Conservation (phyloP, 1,284 basidiomycete genomes). For the Xerocomus minutiporus region DNA sequence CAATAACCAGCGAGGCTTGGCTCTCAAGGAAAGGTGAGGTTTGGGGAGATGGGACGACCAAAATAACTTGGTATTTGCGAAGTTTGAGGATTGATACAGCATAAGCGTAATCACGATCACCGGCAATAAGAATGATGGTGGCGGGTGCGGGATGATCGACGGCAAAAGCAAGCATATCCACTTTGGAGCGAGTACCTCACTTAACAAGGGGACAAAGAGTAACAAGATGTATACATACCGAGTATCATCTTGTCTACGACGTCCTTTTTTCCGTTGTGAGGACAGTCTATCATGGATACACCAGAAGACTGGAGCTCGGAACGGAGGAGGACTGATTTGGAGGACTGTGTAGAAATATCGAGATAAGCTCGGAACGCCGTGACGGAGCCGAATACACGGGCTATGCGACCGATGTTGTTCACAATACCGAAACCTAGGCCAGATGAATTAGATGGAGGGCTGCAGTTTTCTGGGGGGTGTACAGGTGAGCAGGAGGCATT, state of each 20-base stretch:
- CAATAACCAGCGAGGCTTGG: slow-evolving; percentile 51
- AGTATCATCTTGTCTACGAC: slow-evolving; percentile 40
- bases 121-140: slow-evolving; percentile 43
- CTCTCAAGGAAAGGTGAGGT: slow-evolving; percentile 45
- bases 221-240: slow-evolving; percentile 23
- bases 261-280: slow-evolving; percentile 52
- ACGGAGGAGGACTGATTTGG: slow-evolving; percentile 35
- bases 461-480: slow-evolving; percentile 48
- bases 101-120: slow-evolving; percentile 47
- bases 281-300: slow-evolving; percentile 54
- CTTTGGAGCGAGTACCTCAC: slow-evolving; percentile 22
- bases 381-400: slow-evolving; percentile 42
- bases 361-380: slow-evolving; percentile 52
- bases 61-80: slow-evolving; percentile 40
- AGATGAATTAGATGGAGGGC: slow-evolving; percentile 38
- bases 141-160: slow-evolving; percentile 44
- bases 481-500: slow-evolving; percentile 1
- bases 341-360: slow-evolving; percentile 35
- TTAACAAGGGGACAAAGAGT: slow-evolving; percentile 8
- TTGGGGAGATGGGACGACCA: slow-evolving; percentile 38
- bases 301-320: slow-evolving; percentile 60
- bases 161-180: slow-evolving; percentile 47
- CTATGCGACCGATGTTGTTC: slow-evolving; percentile 40
- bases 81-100: slow-evolving; percentile 40
- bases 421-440: slow-evolving; percentile 44